Conservation (phyloP, 371 early-diverging fungal genomes). For the Dinochytrium kinnereticum region DNA sequence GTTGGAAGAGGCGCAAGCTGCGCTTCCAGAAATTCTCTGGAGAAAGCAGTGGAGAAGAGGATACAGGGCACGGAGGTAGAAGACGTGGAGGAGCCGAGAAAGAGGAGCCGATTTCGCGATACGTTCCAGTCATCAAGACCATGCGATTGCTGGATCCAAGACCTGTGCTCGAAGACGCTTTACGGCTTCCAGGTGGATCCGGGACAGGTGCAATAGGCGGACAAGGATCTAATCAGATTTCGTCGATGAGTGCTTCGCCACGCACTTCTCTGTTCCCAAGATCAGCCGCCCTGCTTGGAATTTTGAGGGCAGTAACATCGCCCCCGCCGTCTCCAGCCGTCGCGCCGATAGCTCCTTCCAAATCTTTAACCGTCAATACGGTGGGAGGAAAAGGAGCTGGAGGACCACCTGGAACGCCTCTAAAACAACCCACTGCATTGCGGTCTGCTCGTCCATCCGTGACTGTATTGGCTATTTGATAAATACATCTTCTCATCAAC, state of each 20-base stretch:
- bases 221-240: not conserved
- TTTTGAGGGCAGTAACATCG: not conserved
- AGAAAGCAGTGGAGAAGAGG: not conserved
- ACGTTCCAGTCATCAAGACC: not conserved
- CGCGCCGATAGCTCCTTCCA: too few relatives aligned
- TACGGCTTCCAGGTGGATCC: too few relatives aligned
- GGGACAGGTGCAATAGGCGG: not conserved
- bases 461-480: too few relatives aligned
- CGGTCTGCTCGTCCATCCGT: not conserved
- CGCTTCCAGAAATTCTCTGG: not conserved
- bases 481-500: too few relatives aligned
- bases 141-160: not conserved
- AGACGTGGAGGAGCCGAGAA: not conserved
- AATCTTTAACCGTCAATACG: too few relatives aligned
- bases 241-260: not conserved
- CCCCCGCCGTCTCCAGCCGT: not conserved
- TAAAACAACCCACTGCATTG: not conserved
- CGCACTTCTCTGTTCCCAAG: not conserved
- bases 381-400: not conserved
- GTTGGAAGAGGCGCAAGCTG: not conserved
- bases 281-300: not conserved
- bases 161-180: too few relatives aligned
- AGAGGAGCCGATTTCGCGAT: not conserved
- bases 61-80: not conserved
- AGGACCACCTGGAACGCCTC: not conserved